A percentile compares a stretch with the other conserved stretches of the same genome.
phyloP scores from a whole-genome alignment of 768 basidiomycete species.

The Podaxis carcinomalis region DNA sequence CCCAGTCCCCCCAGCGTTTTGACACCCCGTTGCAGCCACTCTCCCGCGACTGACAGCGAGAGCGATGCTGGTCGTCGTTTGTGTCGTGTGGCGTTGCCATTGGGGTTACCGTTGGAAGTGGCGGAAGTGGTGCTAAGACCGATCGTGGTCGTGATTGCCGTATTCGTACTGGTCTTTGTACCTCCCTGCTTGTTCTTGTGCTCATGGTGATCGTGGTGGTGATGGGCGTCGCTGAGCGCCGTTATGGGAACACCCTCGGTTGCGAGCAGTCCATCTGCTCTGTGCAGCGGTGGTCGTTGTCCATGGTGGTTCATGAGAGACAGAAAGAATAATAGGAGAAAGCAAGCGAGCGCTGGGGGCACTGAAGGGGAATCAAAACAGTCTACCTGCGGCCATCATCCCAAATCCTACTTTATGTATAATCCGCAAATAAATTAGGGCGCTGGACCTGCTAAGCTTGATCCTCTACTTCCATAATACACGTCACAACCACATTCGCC shows the following conservation, averaged over 20 bases:
- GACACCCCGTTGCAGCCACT: constrained; percentile 1
- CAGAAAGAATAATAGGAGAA: background rate
- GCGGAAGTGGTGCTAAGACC: background rate
- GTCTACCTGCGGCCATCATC: background rate
- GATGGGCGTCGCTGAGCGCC: background rate
- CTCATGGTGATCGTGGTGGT: background rate
- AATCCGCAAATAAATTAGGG: background rate
- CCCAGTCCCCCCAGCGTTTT: background rate
- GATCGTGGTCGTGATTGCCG: background rate
- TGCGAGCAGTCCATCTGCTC: background rate
- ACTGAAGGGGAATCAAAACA: background rate
- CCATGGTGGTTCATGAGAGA: background rate
- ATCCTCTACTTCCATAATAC: background rate
- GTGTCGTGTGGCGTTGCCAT: background rate
- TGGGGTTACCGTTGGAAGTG: background rate
- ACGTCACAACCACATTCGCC: background rate
- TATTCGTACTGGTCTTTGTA: background rate
- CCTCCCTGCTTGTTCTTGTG: background rate
- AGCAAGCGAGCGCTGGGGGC: background rate
- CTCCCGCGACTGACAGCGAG: background rate
- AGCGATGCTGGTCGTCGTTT: background rate
- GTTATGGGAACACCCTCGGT: background rate
- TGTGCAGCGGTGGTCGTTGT: background rate
- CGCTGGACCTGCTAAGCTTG: background rate
- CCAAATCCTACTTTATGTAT: background rate